A percentile compares a stretch with the other conserved stretches of the same genome.
Conservation (phyloP, 83 land plant genomes). For the Isoetes engelmannii region DNA sequence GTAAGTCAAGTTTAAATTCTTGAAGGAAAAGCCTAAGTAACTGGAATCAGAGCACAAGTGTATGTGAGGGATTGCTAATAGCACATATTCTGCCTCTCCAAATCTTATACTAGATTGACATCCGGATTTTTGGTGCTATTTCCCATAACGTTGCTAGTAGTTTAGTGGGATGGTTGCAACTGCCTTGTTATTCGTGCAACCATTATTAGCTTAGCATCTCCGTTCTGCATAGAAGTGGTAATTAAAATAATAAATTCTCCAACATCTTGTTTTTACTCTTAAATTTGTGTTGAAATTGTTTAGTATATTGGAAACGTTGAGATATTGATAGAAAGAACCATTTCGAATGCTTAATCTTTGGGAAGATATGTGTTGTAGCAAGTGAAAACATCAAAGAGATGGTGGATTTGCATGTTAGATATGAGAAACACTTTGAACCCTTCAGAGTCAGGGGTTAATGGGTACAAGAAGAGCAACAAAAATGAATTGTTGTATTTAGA, state of each 20-base stretch:
- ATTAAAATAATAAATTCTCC: no score
- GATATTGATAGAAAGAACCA: slow-evolving; percentile 3
- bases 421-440: not conserved
- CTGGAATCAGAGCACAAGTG: no score
- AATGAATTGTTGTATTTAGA: no score
- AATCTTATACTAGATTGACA: slow-evolving; percentile 88
- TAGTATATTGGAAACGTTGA: not conserved
- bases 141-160: slow-evolving; percentile 81
- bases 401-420: not conserved
- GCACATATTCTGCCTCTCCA: slow-evolving; percentile 86
- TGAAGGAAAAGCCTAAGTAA: no score
- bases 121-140: slow-evolving; percentile 87
- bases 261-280: not conserved
- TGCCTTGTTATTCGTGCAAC: slow-evolving; percentile 95
- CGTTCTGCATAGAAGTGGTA: slow-evolving; percentile 94
- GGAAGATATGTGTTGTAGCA: not conserved
- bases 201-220: slow-evolving; percentile 74
- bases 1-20: no score
- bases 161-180: slow-evolving; percentile 87
- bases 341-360: not conserved
- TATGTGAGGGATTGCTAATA: no score
- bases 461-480: no score
- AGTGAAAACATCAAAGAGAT: not conserved
- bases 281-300: not conserved
- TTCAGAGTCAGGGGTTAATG: no score